Percentiles rank a stretch among this genome's conserved stretches.
phyloP scores from a whole-genome alignment of 1,284 basidiomycete species.

The Trichosporon sp. region DNA sequence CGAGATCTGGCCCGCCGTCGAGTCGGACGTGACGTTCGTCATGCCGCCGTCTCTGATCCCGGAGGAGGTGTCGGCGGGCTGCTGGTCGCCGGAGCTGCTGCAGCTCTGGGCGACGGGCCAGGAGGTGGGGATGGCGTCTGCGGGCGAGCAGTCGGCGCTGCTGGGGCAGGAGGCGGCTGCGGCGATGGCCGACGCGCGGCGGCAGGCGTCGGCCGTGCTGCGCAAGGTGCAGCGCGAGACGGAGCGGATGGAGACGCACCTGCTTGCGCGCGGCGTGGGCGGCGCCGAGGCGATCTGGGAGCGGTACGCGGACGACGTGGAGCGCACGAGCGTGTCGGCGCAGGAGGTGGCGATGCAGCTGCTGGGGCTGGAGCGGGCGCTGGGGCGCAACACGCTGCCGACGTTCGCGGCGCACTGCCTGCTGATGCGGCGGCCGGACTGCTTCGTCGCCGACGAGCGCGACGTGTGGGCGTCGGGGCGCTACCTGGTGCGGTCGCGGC shows the following conservation, averaged over 20 bases:
- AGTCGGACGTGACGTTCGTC: conserved; percentile 46
- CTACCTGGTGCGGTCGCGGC: conserved; percentile 66
- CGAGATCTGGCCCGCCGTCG: conserved; percentile 38
- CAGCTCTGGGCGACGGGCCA: conserved; percentile 24
- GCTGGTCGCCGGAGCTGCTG: conserved; percentile 33
- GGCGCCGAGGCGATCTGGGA: conserved; percentile 38
- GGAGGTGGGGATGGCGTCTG: conserved; percentile 12
- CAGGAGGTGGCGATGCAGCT: conserved; percentile 33
- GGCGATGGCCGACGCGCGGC: conserved; percentile 33
- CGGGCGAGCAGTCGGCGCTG: conserved; percentile 5
- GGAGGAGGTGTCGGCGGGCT: conserved; percentile 16
- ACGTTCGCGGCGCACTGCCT: conserved; percentile 67
- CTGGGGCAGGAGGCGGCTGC: conserved; percentile 8
- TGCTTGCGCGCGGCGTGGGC: conserved; percentile 25
- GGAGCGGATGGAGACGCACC: conserved; percentile 35
- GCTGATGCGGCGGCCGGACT: conserved; percentile 61
- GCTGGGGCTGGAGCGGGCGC: conserved; percentile 14
- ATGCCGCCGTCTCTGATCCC: conserved; percentile 39
- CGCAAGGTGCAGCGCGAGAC: conserved; percentile 38
- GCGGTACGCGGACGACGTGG: conserved; percentile 17
- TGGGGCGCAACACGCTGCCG: conserved; percentile 31
- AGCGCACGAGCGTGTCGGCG: conserved; percentile 27
- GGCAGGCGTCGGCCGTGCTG: conserved; percentile 35
- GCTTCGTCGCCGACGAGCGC: conserved; percentile 62
- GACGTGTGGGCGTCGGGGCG: conserved; percentile 58